These are phyloP conservation scores for Lipomyces chichibuensis DNA, from an alignment of 805 yeast genomes.

Conservation along the genomic window DNA sequence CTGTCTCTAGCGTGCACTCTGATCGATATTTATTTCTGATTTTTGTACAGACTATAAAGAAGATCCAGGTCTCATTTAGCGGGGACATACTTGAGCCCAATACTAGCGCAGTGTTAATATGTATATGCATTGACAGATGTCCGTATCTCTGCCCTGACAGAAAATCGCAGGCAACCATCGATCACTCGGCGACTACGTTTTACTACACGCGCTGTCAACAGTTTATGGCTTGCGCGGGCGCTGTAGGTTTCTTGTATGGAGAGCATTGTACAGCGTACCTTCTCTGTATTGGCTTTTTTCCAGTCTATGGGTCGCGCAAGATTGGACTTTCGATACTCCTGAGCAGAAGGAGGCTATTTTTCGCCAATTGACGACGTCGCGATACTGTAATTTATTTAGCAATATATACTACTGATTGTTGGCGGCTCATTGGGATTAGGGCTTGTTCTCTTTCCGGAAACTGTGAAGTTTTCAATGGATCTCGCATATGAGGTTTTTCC, in stretches of 20 bases:
- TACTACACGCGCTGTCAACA: constrained; percentile 23
- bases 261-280: constrained; percentile 21
- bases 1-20: background rate
- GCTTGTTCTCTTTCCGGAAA: constrained; percentile 84
- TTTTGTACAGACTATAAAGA: constrained; percentile 17
- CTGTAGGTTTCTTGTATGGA: constrained; percentile 22
- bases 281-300: constrained; percentile 23
- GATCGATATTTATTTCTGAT: constrained; percentile 5
- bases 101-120: constrained; percentile 23
- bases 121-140: constrained; percentile 5
- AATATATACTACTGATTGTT: background rate
- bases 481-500: constrained; percentile 54
- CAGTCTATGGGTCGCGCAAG: constrained; percentile 29
- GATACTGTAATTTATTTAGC: constrained; percentile 15
- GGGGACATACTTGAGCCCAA: constrained; percentile 26
- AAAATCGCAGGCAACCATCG: constrained; percentile 24
- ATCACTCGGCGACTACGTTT: constrained; percentile 24
- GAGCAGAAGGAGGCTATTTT: constrained; percentile 11
- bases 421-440: constrained; percentile 48
- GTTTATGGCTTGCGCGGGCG: constrained; percentile 25
- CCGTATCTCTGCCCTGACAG: background rate
- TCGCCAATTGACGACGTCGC: background rate
- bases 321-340: constrained; percentile 24
- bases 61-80: constrained; percentile 31
- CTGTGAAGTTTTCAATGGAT: constrained; percentile 48